Conservation (phyloP, 345 rosid genomes). For the Rhodamnia argentea region DNA sequence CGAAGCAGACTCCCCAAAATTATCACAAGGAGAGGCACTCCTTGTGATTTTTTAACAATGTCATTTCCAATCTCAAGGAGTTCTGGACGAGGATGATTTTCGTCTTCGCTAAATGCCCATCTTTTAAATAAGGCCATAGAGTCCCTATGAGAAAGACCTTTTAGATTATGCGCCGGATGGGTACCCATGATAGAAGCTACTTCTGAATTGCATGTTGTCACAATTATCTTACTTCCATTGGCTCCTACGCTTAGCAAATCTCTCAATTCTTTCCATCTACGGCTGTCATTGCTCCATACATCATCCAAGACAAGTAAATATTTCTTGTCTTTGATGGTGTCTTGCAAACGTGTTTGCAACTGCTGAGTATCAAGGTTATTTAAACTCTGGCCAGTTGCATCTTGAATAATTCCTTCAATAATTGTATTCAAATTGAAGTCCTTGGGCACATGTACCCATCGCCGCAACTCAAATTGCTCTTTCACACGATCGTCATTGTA, state of each 20-base stretch:
- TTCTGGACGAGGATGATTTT: background rate
- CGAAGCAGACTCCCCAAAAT: background rate
- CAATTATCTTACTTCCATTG: background rate
- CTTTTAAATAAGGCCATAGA: too few species aligned
- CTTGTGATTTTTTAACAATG: too few species aligned
- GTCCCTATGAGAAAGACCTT: too few species aligned
- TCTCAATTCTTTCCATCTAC: background rate
- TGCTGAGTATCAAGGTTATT: background rate
- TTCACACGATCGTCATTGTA: background rate
- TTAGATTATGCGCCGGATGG: background rate
- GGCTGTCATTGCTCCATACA: background rate
- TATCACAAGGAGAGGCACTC: too few species aligned
- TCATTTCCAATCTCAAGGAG: too few species aligned
- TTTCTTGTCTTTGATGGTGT: background rate
- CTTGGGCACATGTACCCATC: background rate
- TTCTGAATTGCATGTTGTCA: background rate
- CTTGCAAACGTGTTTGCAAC: accelerated
- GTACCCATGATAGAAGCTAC: too few species aligned
- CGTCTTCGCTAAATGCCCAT: background rate
- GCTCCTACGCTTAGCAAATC: background rate
- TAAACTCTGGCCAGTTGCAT: accelerated
- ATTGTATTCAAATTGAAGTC: background rate
- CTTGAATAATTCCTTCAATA: background rate
- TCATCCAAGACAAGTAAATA: background rate
- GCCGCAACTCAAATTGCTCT: background rate